These are phyloP conservation scores for Euphorbia lathyris DNA, from an alignment of 345 rosid genomes.

Conservation along the genomic window DNA sequence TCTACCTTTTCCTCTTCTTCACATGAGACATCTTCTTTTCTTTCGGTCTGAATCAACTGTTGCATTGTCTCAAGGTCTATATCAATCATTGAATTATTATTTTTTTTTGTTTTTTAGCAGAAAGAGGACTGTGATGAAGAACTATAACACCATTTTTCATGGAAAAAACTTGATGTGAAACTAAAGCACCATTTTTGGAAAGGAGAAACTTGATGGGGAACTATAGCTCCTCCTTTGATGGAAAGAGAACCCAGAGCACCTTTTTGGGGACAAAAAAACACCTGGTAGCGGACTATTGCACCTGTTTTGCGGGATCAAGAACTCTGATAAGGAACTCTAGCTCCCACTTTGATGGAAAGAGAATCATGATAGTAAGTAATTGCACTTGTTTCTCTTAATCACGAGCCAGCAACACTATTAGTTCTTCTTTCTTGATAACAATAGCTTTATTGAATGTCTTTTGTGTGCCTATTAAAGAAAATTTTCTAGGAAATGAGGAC, in stretches of 20 bases:
- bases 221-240: not conserved
- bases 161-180: too few species aligned
- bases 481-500: not conserved
- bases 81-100: constrained; percentile 33
- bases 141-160: too few species aligned
- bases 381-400: too few species aligned
- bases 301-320: too few species aligned
- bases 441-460: not conserved
- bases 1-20: constrained; percentile 18
- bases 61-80: constrained; percentile 38
- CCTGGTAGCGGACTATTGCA: not conserved
- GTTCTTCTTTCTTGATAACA: not conserved
- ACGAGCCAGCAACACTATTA: too few species aligned
- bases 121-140: not conserved
- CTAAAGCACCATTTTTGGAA: not conserved
- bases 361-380: too few species aligned
- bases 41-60: constrained; percentile 42
- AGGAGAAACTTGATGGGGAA: not conserved
- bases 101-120: not conserved
- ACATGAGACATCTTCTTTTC: constrained; percentile 3
- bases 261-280: too few species aligned
- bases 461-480: not conserved
- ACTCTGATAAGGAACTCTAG: too few species aligned
- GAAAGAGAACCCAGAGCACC: not conserved
- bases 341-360: too few species aligned